These are phyloP conservation scores for Tetradesmus lagerheimii DNA, from an alignment of 139 green algal species.

Conservation along the genomic window DNA sequence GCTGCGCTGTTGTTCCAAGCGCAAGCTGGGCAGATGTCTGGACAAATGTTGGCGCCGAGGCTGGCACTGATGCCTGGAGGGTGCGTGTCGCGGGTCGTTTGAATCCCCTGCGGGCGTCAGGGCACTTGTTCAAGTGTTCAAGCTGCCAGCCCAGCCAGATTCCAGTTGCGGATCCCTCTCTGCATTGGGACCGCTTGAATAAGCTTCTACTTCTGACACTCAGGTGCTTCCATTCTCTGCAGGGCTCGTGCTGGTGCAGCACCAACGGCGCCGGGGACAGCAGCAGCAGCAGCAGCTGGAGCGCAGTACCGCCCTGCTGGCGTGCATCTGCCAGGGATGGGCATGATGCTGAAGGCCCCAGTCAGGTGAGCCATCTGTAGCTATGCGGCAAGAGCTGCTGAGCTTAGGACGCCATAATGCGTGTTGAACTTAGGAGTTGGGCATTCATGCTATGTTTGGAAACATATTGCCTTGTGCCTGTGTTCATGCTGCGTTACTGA, in stretches of 20 bases:
- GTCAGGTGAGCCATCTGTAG: not conserved
- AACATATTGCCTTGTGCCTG: no score
- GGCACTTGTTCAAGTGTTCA: not conserved
- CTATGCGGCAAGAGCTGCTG: no score
- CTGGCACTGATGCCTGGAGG: slow-evolving; percentile 27
- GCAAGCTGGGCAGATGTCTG: slow-evolving; percentile 12
- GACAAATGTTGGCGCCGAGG: slow-evolving; percentile 12
- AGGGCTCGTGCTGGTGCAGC: slow-evolving; percentile 10
- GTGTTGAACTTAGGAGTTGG: no score
- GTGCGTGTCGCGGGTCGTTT: not conserved
- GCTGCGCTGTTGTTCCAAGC: slow-evolving; percentile 8
- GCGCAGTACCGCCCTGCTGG: not conserved
- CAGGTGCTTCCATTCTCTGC: not conserved
- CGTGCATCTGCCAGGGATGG: not conserved
- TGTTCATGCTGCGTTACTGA: no score
- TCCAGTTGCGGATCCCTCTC: no score
- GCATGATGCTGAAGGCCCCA: slow-evolving; percentile 23
- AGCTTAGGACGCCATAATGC: no score
- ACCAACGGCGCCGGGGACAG: not conserved
- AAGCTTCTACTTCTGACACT: not conserved
- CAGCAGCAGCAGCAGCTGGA: slow-evolving; percentile 1
- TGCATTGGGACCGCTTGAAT: not conserved
- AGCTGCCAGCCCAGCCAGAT: not conserved
- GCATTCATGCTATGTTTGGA: no score
- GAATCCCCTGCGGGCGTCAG: not conserved